Conservation (phyloP, 106 monocot species). For the Acorus gramineus region DNA sequence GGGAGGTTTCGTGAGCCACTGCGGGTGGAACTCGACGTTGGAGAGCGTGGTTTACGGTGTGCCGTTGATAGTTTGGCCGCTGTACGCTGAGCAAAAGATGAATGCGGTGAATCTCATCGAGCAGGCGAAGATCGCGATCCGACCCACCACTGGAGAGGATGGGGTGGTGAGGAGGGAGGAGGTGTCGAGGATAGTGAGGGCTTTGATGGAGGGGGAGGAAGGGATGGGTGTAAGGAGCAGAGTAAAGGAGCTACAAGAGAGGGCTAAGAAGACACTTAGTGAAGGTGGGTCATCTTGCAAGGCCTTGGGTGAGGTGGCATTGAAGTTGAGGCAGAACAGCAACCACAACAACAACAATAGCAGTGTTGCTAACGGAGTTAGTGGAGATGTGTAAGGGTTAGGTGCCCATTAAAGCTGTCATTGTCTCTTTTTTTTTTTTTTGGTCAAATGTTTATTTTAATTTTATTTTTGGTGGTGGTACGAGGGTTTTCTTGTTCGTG, state of each 20-base stretch:
- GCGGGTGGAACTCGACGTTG: too few relatives aligned
- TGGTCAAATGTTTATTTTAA: too few relatives aligned
- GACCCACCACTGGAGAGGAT: background rate
- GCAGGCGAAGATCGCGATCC: conserved; percentile 19
- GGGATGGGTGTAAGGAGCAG: background rate
- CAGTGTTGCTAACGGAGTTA: too few relatives aligned
- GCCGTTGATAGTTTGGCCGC: conserved; percentile 58
- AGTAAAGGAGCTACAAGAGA: conserved; percentile 7
- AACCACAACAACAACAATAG: too few relatives aligned
- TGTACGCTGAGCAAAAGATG: conserved; percentile 51
- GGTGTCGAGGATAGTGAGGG: conserved; percentile 12
- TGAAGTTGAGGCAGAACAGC: conserved; percentile 18
- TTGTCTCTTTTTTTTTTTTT: too few relatives aligned
- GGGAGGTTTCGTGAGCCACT: background rate
- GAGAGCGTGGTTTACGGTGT: conserved; percentile 29
- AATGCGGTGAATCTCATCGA: conserved; percentile 47
- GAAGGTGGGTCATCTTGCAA: conserved; percentile 4
- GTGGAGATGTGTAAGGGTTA: too few relatives aligned
- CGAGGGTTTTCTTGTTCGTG: too few relatives aligned
- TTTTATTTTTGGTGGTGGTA: too few relatives aligned
- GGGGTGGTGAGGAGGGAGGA: conserved; percentile 7
- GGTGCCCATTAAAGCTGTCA: too few relatives aligned
- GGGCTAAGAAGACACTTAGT: background rate
- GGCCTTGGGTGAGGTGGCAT: conserved; percentile 2
- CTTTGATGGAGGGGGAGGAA: conserved; percentile 23